phyloP scores from a whole-genome alignment of 306 rosid species.

The Medicago ruthenica region DNA sequence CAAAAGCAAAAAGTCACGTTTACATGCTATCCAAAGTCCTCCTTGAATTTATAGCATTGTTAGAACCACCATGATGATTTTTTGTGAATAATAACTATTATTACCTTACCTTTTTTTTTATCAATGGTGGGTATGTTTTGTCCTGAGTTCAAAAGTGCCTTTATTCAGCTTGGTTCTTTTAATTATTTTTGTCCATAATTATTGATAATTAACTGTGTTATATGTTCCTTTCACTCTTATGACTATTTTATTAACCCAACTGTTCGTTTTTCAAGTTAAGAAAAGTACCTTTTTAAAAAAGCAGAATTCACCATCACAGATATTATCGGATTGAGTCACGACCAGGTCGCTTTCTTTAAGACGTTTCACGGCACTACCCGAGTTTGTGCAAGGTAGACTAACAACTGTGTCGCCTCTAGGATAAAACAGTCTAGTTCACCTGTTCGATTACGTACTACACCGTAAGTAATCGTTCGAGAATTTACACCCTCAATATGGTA shows the following conservation, averaged over 20 bases:
- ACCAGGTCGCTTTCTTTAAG: too few species aligned
- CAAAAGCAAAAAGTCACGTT: slow-evolving; percentile 35
- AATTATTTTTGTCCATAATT: neutral
- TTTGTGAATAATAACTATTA: neutral
- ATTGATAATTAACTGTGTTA: slow-evolving; percentile 1
- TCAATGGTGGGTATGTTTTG: slow-evolving; percentile 33
- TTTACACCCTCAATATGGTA: too few species aligned
- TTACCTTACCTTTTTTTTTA: neutral
- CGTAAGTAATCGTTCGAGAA: too few species aligned
- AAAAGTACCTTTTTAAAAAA: too few species aligned
- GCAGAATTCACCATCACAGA: too few species aligned
- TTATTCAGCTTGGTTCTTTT: neutral
- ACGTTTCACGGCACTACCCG: too few species aligned
- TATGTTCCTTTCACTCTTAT: neutral
- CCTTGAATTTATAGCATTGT: slow-evolving; percentile 23
- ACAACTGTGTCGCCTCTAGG: too few species aligned
- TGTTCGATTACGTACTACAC: too few species aligned
- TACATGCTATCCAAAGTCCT: slow-evolving; percentile 4
- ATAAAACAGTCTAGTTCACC: too few species aligned
- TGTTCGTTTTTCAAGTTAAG: too few species aligned
- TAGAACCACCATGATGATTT: slow-evolving; percentile 34
- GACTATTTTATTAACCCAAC: neutral
- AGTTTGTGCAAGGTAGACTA: too few species aligned
- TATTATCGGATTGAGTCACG: too few species aligned
- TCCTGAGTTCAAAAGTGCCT: slow-evolving; percentile 41